A percentile compares a stretch with the other conserved stretches of the same genome.
Conservation (phyloP, 345 rosid genomes). For the Angophora floribunda region DNA sequence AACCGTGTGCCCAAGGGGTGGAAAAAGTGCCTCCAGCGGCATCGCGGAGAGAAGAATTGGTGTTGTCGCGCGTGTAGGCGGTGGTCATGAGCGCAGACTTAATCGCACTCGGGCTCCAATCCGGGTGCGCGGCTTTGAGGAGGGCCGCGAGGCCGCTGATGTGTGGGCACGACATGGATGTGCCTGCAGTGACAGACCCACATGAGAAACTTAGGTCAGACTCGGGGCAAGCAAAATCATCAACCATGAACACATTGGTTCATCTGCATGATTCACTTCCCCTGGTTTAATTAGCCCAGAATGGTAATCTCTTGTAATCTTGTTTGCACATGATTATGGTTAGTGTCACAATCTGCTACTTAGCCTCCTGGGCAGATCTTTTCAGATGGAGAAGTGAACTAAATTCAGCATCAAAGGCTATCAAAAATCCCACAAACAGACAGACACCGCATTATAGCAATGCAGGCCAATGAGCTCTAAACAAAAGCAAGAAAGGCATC, state of each 20-base stretch:
- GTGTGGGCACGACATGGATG: constrained; percentile 98
- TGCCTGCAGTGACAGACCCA: constrained; percentile 27
- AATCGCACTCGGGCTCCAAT: constrained; percentile 87
- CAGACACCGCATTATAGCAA: not conserved
- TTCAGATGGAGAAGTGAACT: no score
- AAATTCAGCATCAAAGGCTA: not conserved
- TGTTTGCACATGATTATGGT: not conserved
- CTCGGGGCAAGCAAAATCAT: not conserved
- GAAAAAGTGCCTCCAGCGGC: constrained; percentile 47
- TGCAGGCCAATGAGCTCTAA: not conserved
- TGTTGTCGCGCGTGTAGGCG: constrained; percentile 57
- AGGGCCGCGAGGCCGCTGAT: constrained; percentile 83
- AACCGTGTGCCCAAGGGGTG: constrained; percentile 65
- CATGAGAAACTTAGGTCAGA: not conserved
- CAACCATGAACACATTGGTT: not conserved
- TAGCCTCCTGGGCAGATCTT: not conserved
- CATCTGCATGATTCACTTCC: not conserved
- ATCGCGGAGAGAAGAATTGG: constrained; percentile 54
- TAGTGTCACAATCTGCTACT: not conserved
- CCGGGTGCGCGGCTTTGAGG: constrained; percentile 76
- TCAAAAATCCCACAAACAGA: not conserved
- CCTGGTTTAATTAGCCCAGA: not conserved
- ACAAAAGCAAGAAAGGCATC: not conserved
- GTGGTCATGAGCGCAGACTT: constrained; percentile 88
- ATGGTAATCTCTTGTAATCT: not conserved